Evolutionary conservation across 2,329 filamentous ascomycete genomes (phyloP).

Genomic region (Thielaviopsis punctulata): DNA sequence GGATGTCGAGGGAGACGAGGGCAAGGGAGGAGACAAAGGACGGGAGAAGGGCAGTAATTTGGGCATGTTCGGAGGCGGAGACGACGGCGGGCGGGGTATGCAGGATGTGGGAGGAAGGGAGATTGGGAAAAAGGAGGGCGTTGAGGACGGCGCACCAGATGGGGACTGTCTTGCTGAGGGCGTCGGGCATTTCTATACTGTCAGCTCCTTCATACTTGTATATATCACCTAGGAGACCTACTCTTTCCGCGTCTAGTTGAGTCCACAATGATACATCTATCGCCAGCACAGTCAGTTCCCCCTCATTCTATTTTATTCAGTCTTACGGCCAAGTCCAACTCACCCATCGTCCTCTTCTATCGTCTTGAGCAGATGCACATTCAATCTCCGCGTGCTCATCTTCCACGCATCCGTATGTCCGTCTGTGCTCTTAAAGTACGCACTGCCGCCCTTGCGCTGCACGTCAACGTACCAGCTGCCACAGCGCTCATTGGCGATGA

Average conservation of each 20-base stretch:
- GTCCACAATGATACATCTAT: conserved; percentile 64
- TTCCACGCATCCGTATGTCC: conserved; percentile 83
- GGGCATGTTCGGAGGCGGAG: conserved; percentile 56
- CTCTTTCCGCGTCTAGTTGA: conserved; percentile 83
- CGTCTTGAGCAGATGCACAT: conserved; percentile 60
- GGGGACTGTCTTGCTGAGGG: conserved; percentile 80
- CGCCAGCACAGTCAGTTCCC: background rate
- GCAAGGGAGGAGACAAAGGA: conserved; percentile 34
- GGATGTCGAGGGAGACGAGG: conserved; percentile 43
- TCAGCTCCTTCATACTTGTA: conserved; percentile 8
- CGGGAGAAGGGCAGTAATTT: conserved; percentile 48
- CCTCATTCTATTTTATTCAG: background rate
- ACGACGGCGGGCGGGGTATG: conserved; percentile 57
- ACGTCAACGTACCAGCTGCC: conserved; percentile 86
- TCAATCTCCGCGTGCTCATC: conserved; percentile 71
- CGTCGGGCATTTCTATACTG: conserved; percentile 65
- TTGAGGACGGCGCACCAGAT: conserved; percentile 90
- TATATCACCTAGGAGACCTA: conserved; percentile 20
- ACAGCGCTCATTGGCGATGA: conserved; percentile 87
- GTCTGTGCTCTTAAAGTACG: conserved; percentile 97
- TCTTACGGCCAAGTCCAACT: conserved; percentile 13
- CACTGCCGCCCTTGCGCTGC: conserved; percentile 47
- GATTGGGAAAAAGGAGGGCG: conserved; percentile 50
- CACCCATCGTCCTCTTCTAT: conserved; percentile 52
- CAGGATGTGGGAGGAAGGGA: conserved; percentile 32